Base-by-base conservation (phyloP, 139 green algal species). In the Mesotaenium endlicherianum region DNA sequence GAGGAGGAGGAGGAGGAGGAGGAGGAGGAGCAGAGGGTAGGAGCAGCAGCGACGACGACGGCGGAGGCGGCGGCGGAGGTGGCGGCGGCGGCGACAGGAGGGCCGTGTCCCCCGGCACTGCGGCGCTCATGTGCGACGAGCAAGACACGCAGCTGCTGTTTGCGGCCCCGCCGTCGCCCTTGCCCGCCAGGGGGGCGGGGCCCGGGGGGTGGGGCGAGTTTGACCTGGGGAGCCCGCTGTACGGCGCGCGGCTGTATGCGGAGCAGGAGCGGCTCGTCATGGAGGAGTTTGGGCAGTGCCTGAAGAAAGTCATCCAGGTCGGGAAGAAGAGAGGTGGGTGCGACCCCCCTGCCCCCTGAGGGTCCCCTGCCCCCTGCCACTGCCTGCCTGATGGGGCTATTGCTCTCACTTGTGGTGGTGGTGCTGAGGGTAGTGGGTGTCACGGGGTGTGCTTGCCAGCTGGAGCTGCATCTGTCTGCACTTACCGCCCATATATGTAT, bases 111-210 rank as follows among this genome's bases (percentile, higher is more conserved):
- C 79, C 79, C 3, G 79, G 70, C 31, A 83, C 79, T 3, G 4
- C 31, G 67, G 70, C 70, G 11, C 79, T 85, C 17, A 84, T 85
- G 79, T 85, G 79, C 44, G 70, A 85, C 40, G 79, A 85, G 31
- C 26, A 41, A 57, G 36, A 70, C 26, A 30, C 4, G 11, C 31
- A 71, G 8, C 31, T 47, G 39, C n/a, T 82, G 17, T n/a, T 14
- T 20, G 42, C 79, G 5, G 44, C 26, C 8, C 6, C 79, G 38
- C 30, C 70, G 30, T 58, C 42, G 42, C 59, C 3, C 16, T 49
- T 49, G 5, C 41, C 45, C 31, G 49, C 2, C 14, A 72, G 50
- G 4, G 34, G n/a, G 34, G 30, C n/a, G 8, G 69, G 44, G 11
- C n/a, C n/a, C n/a, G n/a, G n/a, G n/a, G n/a, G n/a, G n/a, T n/a